Percentiles rank a stretch among this genome's conserved stretches.
Evolutionary conservation across 1,139 yeast species (phyloP).

Genomic region (Lodderomyces metapsilosis): DNA sequence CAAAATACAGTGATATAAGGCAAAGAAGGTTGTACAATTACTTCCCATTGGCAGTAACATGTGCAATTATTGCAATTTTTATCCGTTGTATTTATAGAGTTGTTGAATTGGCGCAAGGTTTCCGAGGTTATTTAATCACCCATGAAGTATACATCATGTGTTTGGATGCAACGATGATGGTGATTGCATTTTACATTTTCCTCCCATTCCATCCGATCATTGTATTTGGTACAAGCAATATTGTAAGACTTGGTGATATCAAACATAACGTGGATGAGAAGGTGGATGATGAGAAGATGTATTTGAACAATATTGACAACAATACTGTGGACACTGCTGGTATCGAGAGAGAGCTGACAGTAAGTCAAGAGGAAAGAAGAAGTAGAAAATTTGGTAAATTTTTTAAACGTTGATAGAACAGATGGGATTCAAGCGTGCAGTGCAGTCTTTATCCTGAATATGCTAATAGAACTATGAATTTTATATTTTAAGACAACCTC

Average conservation of each 20-base stretch:
- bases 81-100: conserved; percentile 80
- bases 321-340: conserved; percentile 1
- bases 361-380: neutral
- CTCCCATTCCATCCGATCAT: conserved; percentile 65
- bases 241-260: conserved; percentile 35
- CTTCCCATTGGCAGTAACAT: conserved; percentile 52
- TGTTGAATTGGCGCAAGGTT: conserved; percentile 77
- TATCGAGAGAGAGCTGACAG: conserved; percentile 8
- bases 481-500: neutral
- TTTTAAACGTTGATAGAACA: too few species aligned
- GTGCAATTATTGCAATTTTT: conserved; percentile 58
- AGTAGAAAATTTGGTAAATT: neutral
- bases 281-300: neutral
- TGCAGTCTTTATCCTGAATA: too few species aligned
- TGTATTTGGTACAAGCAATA: conserved; percentile 46
- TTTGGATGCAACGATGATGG: conserved; percentile 75
- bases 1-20: conserved; percentile 43
- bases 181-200: conserved; percentile 41
- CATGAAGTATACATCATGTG: conserved; percentile 75
- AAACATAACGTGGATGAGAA: conserved; percentile 28
- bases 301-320: conserved; percentile 1
- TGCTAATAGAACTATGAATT: too few species aligned
- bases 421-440: too few species aligned
- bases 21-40: conserved; percentile 36
- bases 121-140: conserved; percentile 64